A percentile compares a stretch with the other conserved stretches of the same genome.
phyloP scores from a whole-genome alignment of 805 yeast species.

The Candida nonsorbophila region DNA sequence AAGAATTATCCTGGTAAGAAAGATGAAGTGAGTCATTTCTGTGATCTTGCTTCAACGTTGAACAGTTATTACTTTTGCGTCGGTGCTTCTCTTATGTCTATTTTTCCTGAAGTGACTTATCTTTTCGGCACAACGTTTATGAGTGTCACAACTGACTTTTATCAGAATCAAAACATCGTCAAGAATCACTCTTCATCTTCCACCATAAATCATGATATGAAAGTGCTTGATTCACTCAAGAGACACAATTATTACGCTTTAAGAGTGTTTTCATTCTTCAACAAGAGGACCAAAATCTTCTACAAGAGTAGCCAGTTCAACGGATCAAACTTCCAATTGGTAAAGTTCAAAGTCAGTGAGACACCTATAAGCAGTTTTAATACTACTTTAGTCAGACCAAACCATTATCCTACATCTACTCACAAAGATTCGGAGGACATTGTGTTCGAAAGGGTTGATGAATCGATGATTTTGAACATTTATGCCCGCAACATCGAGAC shows the following conservation, averaged over 20 bases:
- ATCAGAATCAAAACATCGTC: constrained; percentile 6
- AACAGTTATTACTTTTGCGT: constrained; percentile 16
- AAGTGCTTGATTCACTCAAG: constrained; percentile 13
- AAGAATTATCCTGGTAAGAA: constrained; percentile 1
- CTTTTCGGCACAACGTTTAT: constrained; percentile 16
- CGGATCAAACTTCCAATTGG: constrained; percentile 10
- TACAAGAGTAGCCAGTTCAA: constrained; percentile 8
- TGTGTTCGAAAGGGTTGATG: constrained; percentile 15
- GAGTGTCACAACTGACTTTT: constrained; percentile 9
- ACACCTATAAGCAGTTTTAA: constrained; percentile 16
- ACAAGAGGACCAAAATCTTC: constrained; percentile 14
- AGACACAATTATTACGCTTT: constrained; percentile 20
- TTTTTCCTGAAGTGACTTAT: constrained; percentile 17
- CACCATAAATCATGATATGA: background rate
- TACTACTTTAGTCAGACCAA: constrained; percentile 17
- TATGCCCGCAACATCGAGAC: constrained; percentile 23
- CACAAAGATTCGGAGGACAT: constrained; percentile 3
- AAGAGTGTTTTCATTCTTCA: constrained; percentile 18
- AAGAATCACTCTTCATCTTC: constrained; percentile 1
- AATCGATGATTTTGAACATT: constrained; percentile 13
- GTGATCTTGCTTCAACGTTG: constrained; percentile 14
- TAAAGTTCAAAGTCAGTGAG: constrained; percentile 19
- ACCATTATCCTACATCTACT: constrained; percentile 16
- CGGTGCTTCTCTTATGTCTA: constrained; percentile 16
- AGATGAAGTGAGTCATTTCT: constrained; percentile 7